Conservation (phyloP, 768 basidiomycete species). For the Panellus pusillus region DNA sequence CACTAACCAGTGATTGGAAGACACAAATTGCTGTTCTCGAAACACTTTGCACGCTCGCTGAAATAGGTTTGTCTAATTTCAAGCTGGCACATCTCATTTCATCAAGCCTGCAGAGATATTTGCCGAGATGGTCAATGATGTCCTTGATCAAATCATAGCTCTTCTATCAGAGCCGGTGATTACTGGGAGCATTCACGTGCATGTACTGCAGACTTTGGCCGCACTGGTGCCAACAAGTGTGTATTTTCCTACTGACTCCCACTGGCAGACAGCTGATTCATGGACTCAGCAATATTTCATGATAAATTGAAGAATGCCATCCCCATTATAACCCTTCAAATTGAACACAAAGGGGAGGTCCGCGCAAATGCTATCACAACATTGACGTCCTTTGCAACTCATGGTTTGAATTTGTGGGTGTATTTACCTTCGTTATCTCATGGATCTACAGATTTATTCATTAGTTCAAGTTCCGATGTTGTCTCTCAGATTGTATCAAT, state of each 20-base stretch:
- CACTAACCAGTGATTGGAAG: background rate
- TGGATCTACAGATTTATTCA: background rate
- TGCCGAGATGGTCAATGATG: background rate
- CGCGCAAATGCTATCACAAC: too few species aligned
- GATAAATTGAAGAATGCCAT: too few species aligned
- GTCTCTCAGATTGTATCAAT: background rate
- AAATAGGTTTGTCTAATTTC: background rate
- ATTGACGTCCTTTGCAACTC: too few species aligned
- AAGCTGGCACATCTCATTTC: background rate
- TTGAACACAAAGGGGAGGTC: too few species aligned
- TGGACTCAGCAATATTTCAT: too few species aligned
- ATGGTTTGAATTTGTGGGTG: background rate
- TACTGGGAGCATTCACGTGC: background rate
- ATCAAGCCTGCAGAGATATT: background rate
- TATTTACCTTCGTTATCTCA: background rate
- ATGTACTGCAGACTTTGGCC: background rate
- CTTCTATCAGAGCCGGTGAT: background rate
- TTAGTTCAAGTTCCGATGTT: background rate
- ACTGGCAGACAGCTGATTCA: too few species aligned
- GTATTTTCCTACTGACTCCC: background rate
- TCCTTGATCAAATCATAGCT: background rate
- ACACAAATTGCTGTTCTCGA: background rate
- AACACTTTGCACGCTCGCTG: background rate
- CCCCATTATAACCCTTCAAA: too few species aligned
- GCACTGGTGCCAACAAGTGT: background rate